Evolutionary conservation across 306 rosid species (phyloP).

Genomic region (Hippophae tibetana): DNA sequence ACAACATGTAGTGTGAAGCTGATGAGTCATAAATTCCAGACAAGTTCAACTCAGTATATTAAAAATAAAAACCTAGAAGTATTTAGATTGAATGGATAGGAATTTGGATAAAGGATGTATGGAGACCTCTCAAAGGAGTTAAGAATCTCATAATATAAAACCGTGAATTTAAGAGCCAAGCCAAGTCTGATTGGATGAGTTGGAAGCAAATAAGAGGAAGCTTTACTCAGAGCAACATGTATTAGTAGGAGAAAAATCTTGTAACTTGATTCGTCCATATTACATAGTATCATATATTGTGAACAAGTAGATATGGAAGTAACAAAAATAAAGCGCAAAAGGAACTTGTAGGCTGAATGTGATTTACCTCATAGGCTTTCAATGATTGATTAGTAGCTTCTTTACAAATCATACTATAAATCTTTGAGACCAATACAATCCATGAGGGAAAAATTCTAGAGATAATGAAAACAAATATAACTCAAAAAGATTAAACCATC

Average conservation of each 20-base stretch:
- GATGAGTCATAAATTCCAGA: neutral
- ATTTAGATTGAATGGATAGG: neutral
- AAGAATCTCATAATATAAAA: constrained; percentile 63
- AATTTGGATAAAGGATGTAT: neutral
- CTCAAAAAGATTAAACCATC: too few species aligned
- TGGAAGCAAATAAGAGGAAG: constrained; percentile 41
- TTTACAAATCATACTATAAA: too few species aligned
- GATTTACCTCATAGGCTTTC: neutral
- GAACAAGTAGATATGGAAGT: neutral
- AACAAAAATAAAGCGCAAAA: neutral
- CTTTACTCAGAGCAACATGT: constrained; percentile 26
- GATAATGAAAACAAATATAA: too few species aligned
- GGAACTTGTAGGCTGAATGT: constrained; percentile 2
- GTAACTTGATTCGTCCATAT: neutral
- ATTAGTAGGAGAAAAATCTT: neutral
- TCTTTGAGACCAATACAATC: too few species aligned
- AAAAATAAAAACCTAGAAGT: neutral
- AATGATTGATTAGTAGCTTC: too few species aligned
- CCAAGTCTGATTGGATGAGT: constrained; percentile 60
- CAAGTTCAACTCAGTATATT: neutral
- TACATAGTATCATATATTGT: neutral
- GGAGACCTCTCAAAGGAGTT: constrained; percentile 57
- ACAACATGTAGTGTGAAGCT: neutral
- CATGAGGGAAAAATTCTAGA: too few species aligned
- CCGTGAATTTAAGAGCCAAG: constrained; percentile 60